These are phyloP conservation scores for Euphorbia celastroides DNA, from an alignment of 441 rosid genomes.

Conservation along the genomic window DNA sequence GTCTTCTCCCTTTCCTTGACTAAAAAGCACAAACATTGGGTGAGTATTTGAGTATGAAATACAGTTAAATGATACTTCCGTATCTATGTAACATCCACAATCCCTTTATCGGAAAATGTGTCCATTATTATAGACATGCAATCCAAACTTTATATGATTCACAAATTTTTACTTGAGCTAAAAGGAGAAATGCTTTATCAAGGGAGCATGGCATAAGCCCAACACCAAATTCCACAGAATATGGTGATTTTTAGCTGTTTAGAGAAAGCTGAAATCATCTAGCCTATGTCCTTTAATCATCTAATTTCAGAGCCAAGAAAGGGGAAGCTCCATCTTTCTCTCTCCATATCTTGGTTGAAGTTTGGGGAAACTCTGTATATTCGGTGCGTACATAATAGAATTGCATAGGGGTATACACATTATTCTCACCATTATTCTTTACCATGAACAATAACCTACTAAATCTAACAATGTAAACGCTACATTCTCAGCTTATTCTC, in stretches of 20 bases:
- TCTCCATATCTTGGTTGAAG: not conserved
- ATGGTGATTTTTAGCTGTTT: not conserved
- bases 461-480: no score
- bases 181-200: not conserved
- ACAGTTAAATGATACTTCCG: no score
- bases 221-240: no score
- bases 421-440: not conserved
- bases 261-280: not conserved
- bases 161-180: not conserved
- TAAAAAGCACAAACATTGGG: slow-evolving; percentile 26
- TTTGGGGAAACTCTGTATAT: not conserved
- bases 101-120: no score
- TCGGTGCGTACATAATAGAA: not conserved
- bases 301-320: not conserved
- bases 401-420: not conserved
- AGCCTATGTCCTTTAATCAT: not conserved
- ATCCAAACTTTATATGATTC: not conserved
- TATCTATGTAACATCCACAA: no score
- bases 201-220: no score
- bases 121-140: not conserved
- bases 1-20: slow-evolving; percentile 73
- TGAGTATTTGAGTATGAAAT: not conserved
- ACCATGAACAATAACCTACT: not conserved
- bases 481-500: no score
- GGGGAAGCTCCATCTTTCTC: not conserved